phyloP scores from a whole-genome alignment of 148 eudicot genomes.

The Persicaria maculosa region DNA sequence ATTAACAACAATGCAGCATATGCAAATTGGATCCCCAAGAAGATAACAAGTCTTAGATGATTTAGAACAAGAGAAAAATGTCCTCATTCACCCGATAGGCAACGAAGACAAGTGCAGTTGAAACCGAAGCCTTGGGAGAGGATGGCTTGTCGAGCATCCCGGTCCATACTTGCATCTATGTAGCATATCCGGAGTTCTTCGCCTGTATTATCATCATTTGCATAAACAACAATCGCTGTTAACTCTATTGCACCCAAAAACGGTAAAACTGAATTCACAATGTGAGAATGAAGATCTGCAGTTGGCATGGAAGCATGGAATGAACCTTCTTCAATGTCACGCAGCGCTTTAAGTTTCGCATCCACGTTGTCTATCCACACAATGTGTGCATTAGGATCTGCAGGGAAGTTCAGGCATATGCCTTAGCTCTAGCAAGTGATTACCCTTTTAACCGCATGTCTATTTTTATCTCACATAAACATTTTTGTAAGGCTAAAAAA shows the following conservation, averaged over 20 bases:
- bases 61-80: background rate
- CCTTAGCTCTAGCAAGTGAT: background rate
- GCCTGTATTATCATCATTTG: slow-evolving; percentile 30
- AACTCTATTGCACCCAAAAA: background rate
- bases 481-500: too few relatives aligned
- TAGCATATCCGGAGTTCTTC: slow-evolving; percentile 95
- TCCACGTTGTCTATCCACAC: slow-evolving; percentile 74
- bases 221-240: background rate
- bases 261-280: background rate
- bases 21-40: slow-evolving; percentile 1
- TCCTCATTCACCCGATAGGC: slow-evolving; percentile 50
- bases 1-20: background rate
- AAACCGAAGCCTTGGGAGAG: slow-evolving; percentile 76
- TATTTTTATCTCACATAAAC: too few relatives aligned
- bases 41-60: background rate
- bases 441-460: background rate
- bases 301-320: background rate
- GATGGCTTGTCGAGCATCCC: slow-evolving; percentile 56
- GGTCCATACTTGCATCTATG: slow-evolving; percentile 89
- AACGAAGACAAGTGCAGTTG: slow-evolving; percentile 62
- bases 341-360: slow-evolving; percentile 69
- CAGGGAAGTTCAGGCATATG: background rate
- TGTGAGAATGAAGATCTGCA: background rate
- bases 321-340: slow-evolving; percentile 80
- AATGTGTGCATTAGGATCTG: slow-evolving; percentile 94